A percentile compares a stretch with the other conserved stretches of the same genome.
phyloP scores from a whole-genome alignment of 208 protist genomes.

The Leishmania braziliensis region DNA sequence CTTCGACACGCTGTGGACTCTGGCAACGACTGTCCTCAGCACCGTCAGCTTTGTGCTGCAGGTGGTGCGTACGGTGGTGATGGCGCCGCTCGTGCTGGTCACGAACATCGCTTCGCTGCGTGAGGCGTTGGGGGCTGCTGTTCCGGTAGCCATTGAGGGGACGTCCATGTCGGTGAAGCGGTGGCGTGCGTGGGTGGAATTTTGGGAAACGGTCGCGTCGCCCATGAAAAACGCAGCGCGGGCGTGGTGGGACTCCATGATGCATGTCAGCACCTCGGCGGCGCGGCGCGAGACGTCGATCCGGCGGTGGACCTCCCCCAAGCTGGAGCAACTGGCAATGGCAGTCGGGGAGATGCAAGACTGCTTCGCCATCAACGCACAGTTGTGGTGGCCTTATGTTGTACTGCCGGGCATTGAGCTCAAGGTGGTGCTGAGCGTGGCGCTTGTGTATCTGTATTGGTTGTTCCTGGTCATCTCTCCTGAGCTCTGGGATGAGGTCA shows the following conservation, averaged over 20 bases:
- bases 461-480: slow-evolving; percentile 30
- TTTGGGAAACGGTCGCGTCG: slow-evolving; percentile 78
- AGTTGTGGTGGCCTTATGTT: slow-evolving; percentile 35
- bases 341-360: slow-evolving; percentile 32
- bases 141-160: slow-evolving; percentile 44
- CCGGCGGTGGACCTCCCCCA: slow-evolving; percentile 62
- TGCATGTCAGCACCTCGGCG: slow-evolving; percentile 53
- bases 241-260: slow-evolving; percentile 74
- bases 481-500: slow-evolving; percentile 31
- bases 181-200: slow-evolving; percentile 74
- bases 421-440: slow-evolving; percentile 12
- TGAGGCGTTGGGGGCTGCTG: slow-evolving; percentile 22
- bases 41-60: slow-evolving; percentile 44
- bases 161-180: slow-evolving; percentile 57
- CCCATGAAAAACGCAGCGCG: slow-evolving; percentile 83
- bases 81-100: slow-evolving; percentile 59
- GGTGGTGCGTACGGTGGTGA: slow-evolving; percentile 52
- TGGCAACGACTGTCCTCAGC: slow-evolving; percentile 32
- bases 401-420: slow-evolving; percentile 17
- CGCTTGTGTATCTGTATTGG: slow-evolving; percentile 43
- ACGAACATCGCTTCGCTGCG: slow-evolving; percentile 40
- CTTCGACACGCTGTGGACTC: slow-evolving; percentile 48
- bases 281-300: slow-evolving; percentile 69
- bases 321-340: slow-evolving; percentile 19
- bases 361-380: slow-evolving; percentile 33